These are phyloP conservation scores for Hippophae gyantsensis DNA, from an alignment of 306 rosid species.

Conservation along the genomic window DNA sequence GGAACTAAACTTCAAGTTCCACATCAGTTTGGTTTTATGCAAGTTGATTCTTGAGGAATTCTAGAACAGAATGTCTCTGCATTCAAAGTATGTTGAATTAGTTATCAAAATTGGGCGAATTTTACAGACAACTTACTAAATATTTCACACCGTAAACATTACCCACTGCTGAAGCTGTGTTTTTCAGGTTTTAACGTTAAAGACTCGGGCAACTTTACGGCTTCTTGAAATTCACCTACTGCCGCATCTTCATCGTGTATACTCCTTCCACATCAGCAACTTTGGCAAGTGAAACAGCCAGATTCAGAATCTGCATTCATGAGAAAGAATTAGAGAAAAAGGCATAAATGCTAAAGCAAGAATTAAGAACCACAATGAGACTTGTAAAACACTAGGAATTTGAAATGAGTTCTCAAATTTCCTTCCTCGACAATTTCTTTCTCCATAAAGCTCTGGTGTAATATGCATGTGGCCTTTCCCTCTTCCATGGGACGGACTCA, in stretches of 20 bases:
- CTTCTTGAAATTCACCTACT: conserved; percentile 67
- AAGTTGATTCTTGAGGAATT: too few species aligned
- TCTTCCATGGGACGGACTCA: too few species aligned
- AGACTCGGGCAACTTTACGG: conserved; percentile 62
- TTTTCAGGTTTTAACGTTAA: conserved; percentile 52
- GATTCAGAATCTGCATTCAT: conserved; percentile 55
- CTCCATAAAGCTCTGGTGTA: too few species aligned
- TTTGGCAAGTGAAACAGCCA: conserved; percentile 86
- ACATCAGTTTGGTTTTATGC: too few species aligned
- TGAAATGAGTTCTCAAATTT: too few species aligned
- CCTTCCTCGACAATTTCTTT: too few species aligned
- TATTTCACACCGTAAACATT: conserved; percentile 6
- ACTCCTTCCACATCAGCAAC: conserved; percentile 86
- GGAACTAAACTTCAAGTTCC: too few species aligned
- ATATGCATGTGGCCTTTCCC: too few species aligned
- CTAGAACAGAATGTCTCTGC: too few species aligned
- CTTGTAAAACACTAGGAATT: not conserved
- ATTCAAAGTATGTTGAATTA: too few species aligned
- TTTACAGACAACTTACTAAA: too few species aligned
- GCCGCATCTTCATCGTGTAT: conserved; percentile 73
- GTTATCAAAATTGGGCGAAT: too few species aligned
- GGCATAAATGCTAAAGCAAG: not conserved
- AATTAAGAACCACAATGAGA: conserved; percentile 13
- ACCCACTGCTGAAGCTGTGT: conserved; percentile 62
- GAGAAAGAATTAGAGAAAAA: conserved; percentile 5